A percentile compares a stretch with the other conserved stretches of the same genome.
Evolutionary conservation across 2,329 filamentous ascomycete genomes (phyloP).

Genomic region (Pyrenochaeta sp.): DNA sequence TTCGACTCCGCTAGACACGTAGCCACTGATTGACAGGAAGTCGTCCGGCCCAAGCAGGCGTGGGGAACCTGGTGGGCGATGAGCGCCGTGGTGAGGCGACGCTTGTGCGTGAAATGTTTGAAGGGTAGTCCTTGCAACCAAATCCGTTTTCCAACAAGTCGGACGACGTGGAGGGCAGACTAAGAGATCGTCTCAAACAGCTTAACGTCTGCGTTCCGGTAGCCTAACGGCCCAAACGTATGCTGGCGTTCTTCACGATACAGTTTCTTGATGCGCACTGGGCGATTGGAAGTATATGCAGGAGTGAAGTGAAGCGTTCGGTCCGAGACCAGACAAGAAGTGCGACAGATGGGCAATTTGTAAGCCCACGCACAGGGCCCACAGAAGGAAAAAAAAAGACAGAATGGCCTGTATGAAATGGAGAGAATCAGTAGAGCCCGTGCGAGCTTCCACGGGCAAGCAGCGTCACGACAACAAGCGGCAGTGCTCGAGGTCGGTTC

Average conservation of each 20-base stretch:
- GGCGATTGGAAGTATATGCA: conserved; percentile 42
- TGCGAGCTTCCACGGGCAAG: conserved; percentile 25
- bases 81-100: conserved; percentile 38
- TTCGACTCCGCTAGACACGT: conserved; percentile 40
- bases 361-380: conserved; percentile 34
- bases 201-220: conserved; percentile 43
- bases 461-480: conserved; percentile 31
- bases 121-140: conserved; percentile 48
- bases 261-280: conserved; percentile 36
- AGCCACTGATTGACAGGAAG: conserved; percentile 40
- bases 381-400: conserved; percentile 25
- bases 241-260: conserved; percentile 39
- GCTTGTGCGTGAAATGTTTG: conserved; percentile 39
- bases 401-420: conserved; percentile 26
- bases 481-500: conserved; percentile 26
- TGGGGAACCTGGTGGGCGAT: conserved; percentile 41
- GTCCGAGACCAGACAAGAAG: conserved; percentile 44
- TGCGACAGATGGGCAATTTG: conserved; percentile 46
- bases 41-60: conserved; percentile 42
- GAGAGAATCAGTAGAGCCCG: conserved; percentile 25
- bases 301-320: conserved; percentile 45
- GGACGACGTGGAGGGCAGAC: conserved; percentile 27
- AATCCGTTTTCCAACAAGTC: conserved; percentile 40
- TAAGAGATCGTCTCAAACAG: conserved; percentile 47
- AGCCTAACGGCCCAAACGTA: conserved; percentile 42